Base-by-base conservation (phyloP, 83 land plant species). In the Diphasiastrum complanatum region DNA sequence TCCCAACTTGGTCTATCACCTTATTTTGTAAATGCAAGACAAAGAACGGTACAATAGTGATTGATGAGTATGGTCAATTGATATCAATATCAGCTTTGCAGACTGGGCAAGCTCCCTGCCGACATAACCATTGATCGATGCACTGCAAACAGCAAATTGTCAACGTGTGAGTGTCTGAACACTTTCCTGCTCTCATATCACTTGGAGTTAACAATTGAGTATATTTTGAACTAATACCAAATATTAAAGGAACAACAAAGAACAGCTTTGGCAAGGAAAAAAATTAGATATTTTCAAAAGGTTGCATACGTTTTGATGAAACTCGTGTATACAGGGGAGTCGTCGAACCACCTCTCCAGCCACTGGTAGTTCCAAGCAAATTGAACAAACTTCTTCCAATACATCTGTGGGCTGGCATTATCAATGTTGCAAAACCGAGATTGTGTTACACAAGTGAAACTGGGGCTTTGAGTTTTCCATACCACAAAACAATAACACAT, bases 261-360 rank as follows among this genome's bases (percentile, higher is more conserved):
- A 4, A 19, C 33, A 25, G 22, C 40, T 31, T n/a, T 37, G 20
- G 2, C 37, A 26, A 0, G 23, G 46, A 25, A 0, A 47, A 54
- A 24, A 11, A 46, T 30, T 0, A 63, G n/a, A n/a, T n/a, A n/a
- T n/a, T n/a, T 19, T 22, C 1, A 34, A 18, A 52, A 12, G 51
- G 27, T 0, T 5, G 4, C 51, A 32, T 65, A 87, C 89, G 40
- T 72, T 78, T 74, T 82, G 75, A 61, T 88, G 95, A 70, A 88
- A 88, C 12, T 76, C 80, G 46, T 88, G 95, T 48, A 85, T 63
- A 60, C 95, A 88, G 43, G 89, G 89, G 27, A 88, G 75, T 63
- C 83, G 95, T 14, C 89, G 81, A 35, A 88, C 68, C 30, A 59
- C 66, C 0, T 84, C 95, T 26, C 89, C 95, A 41, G 57, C 67